Evolutionary conservation across 306 rosid species (phyloP).

Genomic region (Rosa multiflora): DNA sequence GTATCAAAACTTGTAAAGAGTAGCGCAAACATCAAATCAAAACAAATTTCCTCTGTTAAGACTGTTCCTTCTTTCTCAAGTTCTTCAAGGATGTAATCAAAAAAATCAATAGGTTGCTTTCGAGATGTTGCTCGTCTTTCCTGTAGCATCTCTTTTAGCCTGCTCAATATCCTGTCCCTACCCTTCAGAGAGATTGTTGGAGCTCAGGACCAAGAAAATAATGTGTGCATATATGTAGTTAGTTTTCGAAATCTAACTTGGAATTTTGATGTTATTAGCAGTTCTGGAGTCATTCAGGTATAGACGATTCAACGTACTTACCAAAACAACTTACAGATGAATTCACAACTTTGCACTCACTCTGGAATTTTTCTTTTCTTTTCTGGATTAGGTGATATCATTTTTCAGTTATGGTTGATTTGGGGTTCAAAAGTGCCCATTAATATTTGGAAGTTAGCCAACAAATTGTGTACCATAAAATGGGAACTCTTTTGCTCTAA

Average conservation of each 20-base stretch:
- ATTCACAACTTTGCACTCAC: not conserved
- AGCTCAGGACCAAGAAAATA: not conserved
- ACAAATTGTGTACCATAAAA: too few relatives aligned
- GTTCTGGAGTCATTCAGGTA: not conserved
- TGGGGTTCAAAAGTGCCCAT: too few relatives aligned
- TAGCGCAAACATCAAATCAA: constrained; percentile 88
- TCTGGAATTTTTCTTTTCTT: too few relatives aligned
- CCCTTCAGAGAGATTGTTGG: constrained; percentile 50
- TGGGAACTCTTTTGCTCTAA: too few relatives aligned
- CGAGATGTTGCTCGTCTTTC: constrained; percentile 56
- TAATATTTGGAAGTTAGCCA: too few relatives aligned
- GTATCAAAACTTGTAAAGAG: constrained; percentile 95
- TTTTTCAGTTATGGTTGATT: too few relatives aligned
- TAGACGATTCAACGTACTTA: too few relatives aligned
- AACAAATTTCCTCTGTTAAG: constrained; percentile 76
- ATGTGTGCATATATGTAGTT: not conserved
- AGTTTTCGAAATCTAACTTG: too few relatives aligned
- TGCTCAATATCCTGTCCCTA: constrained; percentile 73
- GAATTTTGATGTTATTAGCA: too few relatives aligned
- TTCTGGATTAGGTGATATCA: too few relatives aligned
- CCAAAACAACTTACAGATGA: not conserved
- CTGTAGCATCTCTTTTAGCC: constrained; percentile 67
- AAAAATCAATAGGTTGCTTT: constrained; percentile 60
- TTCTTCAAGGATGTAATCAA: constrained; percentile 71
- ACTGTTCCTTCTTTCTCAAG: constrained; percentile 70